These are phyloP conservation scores for Chrysopogon serrulatus DNA, from an alignment of 176 grass and related monocot species.

Conservation along the genomic window DNA sequence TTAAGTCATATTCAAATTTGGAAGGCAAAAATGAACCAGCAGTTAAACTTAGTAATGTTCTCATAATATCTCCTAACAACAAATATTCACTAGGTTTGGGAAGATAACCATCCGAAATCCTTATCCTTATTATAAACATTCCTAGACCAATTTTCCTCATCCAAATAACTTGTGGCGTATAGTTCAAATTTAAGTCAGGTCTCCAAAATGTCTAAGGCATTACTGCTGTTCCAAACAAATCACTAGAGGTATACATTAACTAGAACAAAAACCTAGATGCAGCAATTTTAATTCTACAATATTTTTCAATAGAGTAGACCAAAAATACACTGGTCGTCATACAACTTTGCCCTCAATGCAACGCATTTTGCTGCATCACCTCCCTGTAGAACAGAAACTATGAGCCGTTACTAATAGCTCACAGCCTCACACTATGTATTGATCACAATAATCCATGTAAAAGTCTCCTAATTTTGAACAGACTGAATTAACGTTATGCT, in stretches of 20 bases:
- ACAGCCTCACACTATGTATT: not conserved
- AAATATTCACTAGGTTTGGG: not conserved
- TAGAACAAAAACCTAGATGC: not conserved
- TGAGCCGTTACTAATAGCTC: not conserved
- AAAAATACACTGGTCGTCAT: not conserved
- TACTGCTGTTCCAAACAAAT: not conserved
- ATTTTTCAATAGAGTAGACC: not conserved
- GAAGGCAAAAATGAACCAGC: not conserved
- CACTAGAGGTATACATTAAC: not conserved
- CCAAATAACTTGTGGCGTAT: not conserved
- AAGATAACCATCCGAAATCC: not conserved
- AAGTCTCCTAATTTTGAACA: slow-evolving; percentile 11
- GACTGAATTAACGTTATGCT: slow-evolving; percentile 9
- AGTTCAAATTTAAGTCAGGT: not conserved
- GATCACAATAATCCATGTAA: not conserved
- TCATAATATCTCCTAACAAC: not conserved
- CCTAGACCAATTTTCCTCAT: not conserved
- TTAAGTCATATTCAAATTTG: not conserved
- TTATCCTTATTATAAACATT: not conserved
- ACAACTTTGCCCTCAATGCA: slow-evolving; percentile 12
- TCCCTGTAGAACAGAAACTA: slow-evolving; percentile 6
- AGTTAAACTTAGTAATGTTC: not conserved
- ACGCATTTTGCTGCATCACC: slow-evolving; percentile 22
- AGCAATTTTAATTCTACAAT: not conserved
- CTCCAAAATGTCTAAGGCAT: not conserved